Percentiles rank a stretch among this genome's conserved stretches.
phyloP scores from a whole-genome alignment of 1,139 yeast species.

The Komagataea norvegica region DNA sequence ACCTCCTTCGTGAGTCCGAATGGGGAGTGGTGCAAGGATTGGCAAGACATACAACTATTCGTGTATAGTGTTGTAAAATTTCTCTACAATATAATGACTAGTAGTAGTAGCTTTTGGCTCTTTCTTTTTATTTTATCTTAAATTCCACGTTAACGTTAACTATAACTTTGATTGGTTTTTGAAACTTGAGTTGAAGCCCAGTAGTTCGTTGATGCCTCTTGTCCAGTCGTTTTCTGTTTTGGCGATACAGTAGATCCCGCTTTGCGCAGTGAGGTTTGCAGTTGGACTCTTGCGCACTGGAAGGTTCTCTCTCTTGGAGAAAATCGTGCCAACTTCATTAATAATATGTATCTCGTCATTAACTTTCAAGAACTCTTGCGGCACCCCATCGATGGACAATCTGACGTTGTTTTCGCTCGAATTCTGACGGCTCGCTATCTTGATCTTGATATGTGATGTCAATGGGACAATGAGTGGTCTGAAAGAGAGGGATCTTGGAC shows the following conservation, averaged over 20 bases:
- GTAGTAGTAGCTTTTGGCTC: not conserved
- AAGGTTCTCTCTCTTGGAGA: conserved; percentile 40
- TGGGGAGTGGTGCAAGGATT: conserved; percentile 80
- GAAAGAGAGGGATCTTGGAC: conserved; percentile 83
- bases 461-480: conserved; percentile 81
- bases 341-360: conserved; percentile 79
- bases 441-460: conserved; percentile 61
- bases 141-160: too few species aligned
- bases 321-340: conserved; percentile 53
- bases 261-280: conserved; percentile 24
- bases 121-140: too few species aligned
- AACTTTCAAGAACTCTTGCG: conserved; percentile 58
- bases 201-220: conserved; percentile 73
- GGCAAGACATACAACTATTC: conserved; percentile 62
- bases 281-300: conserved; percentile 27
- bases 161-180: conserved; percentile 33
- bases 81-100: not conserved
- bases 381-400: conserved; percentile 76
- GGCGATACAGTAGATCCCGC: conserved; percentile 89
- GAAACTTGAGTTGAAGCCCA: conserved; percentile 86
- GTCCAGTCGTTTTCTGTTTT: conserved; percentile 87
- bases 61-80: too few species aligned
- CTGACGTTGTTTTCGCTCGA: conserved; percentile 38
- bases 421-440: conserved; percentile 41
- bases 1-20: conserved; percentile 81